These are phyloP conservation scores for Lachnellula cervina DNA, from an alignment of 2,329 filamentous ascomycete species.

Conservation along the genomic window DNA sequence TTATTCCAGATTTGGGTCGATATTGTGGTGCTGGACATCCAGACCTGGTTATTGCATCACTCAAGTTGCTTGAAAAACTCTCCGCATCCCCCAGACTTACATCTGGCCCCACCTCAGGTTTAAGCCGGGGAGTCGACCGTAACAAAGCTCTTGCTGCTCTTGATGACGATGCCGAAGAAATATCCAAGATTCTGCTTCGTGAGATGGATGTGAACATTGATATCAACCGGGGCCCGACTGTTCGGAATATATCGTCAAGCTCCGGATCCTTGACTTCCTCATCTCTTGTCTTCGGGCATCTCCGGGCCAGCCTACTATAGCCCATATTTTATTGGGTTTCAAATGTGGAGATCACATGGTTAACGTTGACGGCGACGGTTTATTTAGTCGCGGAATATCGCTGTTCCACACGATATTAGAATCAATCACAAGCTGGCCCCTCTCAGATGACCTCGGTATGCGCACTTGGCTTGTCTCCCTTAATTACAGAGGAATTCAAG, in stretches of 20 bases:
- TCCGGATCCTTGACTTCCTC: slow-evolving; percentile 80
- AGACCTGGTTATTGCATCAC: slow-evolving; percentile 71
- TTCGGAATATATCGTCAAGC: slow-evolving; percentile 74
- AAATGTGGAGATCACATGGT: slow-evolving; percentile 67
- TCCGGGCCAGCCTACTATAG: slow-evolving; percentile 75
- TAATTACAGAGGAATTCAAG: slow-evolving; percentile 63
- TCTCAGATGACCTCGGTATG: slow-evolving; percentile 50
- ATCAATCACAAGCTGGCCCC: slow-evolving; percentile 63
- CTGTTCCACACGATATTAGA: slow-evolving; percentile 78
- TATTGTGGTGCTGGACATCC: slow-evolving; percentile 84
- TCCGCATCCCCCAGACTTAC: slow-evolving; percentile 67
- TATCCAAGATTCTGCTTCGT: slow-evolving; percentile 66
- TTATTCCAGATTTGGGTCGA: slow-evolving; percentile 77
- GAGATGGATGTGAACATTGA: slow-evolving; percentile 68
- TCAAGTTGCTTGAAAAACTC: slow-evolving; percentile 80
- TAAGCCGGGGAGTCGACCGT: slow-evolving; percentile 43
- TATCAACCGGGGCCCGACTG: slow-evolving; percentile 63
- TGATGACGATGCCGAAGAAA: slow-evolving; percentile 75
- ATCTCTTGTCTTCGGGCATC: slow-evolving; percentile 72
- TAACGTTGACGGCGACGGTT: slow-evolving; percentile 60
- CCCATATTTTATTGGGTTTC: slow-evolving; percentile 87
- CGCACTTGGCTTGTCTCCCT: slow-evolving; percentile 64
- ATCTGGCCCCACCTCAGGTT: slow-evolving; percentile 15
- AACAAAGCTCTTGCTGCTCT: slow-evolving; percentile 88
- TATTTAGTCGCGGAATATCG: slow-evolving; percentile 68